phyloP scores from a whole-genome alignment of 192 early-diverging fungal genomes.

The Rhizophagus sp. region DNA sequence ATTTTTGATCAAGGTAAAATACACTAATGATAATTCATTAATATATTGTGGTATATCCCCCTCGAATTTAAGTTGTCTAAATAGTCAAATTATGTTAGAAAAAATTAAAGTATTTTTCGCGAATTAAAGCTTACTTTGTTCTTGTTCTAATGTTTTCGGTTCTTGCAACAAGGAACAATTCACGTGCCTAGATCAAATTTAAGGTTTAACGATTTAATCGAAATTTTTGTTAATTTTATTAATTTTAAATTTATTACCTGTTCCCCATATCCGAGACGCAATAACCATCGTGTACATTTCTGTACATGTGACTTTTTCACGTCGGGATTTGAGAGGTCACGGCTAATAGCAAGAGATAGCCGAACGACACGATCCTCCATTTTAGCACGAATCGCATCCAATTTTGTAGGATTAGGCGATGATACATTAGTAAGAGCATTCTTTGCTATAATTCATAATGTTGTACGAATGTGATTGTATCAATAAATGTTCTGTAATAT shows the following conservation, averaged over 20 bases:
- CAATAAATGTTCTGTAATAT: neutral
- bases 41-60: conserved; percentile 88
- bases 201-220: neutral
- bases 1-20: conserved; percentile 89
- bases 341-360: conserved; percentile 43
- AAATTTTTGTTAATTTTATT: neutral
- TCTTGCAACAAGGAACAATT: conserved; percentile 82
- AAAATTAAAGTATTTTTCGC: neutral
- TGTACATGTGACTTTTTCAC: conserved; percentile 81
- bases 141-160: conserved; percentile 75
- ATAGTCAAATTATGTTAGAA: neutral
- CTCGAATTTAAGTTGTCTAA: conserved; percentile 83
- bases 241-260: conserved; percentile 41
- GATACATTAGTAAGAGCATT: conserved; percentile 37
- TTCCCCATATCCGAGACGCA: conserved; percentile 73
- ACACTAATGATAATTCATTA: conserved; percentile 79
- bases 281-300: conserved; percentile 76
- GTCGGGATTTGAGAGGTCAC: conserved; percentile 80
- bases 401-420: conserved; percentile 29
- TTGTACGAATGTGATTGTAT: neutral
- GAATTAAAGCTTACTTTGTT: conserved; percentile 51
- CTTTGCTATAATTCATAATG: conserved; percentile 33
- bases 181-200: conserved; percentile 64
- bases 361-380: conserved; percentile 47
- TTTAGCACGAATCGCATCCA: conserved; percentile 44